Percentiles rank a stretch among this genome's conserved stretches.
phyloP scores from a whole-genome alignment of 179 eudicot species.

The Spinacia oleracea region DNA sequence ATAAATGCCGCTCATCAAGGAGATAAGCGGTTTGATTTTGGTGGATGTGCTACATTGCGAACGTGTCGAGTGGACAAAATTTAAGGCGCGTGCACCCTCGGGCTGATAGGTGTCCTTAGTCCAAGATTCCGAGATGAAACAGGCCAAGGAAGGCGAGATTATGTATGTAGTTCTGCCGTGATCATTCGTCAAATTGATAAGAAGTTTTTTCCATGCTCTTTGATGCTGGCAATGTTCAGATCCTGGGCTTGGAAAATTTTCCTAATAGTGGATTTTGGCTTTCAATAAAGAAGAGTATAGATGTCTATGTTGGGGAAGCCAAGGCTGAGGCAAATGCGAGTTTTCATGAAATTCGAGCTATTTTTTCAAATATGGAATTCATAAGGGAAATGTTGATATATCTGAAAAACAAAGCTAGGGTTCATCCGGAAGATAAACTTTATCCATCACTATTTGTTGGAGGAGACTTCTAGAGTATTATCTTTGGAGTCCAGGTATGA shows the following conservation, averaged over 20 bases:
- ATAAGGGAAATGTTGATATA: constrained; percentile 38
- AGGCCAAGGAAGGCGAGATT: too few species aligned
- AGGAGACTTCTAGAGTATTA: constrained; percentile 51
- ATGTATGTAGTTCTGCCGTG: too few species aligned
- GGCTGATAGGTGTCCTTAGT: too few species aligned
- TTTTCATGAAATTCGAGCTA: constrained; percentile 44
- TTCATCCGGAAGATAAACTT: constrained; percentile 42
- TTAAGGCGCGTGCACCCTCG: too few species aligned
- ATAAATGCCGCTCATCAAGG: too few species aligned
- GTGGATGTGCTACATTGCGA: too few species aligned
- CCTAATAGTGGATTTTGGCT: constrained; percentile 59
- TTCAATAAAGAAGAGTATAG: constrained; percentile 40
- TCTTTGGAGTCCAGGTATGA: constrained; percentile 62
- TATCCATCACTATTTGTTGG: constrained; percentile 53
- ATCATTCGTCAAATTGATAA: too few species aligned
- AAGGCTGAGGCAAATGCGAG: constrained; percentile 45
- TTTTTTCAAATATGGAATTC: constrained; percentile 44
- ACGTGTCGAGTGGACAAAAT: too few species aligned
- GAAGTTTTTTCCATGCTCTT: constrained; percentile 22
- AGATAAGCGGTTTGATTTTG: too few species aligned
- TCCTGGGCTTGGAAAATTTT: constrained; percentile 39
- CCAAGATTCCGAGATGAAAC: too few species aligned
- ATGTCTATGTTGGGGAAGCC: constrained; percentile 39
- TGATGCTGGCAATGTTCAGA: constrained; percentile 36
- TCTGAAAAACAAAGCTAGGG: constrained; percentile 33